phyloP scores from a whole-genome alignment of 768 basidiomycete species.

The Punctularia strigosozonata region DNA sequence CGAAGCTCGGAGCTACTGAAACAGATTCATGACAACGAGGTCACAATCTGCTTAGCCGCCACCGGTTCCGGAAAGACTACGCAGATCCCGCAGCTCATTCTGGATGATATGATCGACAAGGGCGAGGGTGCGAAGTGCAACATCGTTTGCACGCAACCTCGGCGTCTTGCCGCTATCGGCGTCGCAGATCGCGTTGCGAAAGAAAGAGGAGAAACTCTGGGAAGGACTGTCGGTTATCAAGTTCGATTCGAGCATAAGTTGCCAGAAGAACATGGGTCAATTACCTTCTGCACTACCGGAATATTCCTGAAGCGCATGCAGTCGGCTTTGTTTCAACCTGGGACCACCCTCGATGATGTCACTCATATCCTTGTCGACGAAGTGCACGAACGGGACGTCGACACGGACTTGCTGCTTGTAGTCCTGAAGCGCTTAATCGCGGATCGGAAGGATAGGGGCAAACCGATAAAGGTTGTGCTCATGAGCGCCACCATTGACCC shows the following conservation, averaged over 20 bases:
- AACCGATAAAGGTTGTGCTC: constrained; percentile 75
- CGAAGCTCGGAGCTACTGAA: constrained; percentile 54
- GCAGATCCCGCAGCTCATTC: constrained; percentile 84
- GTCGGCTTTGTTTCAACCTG: constrained; percentile 42
- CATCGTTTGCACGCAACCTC: constrained; percentile 87
- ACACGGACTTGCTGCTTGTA: constrained; percentile 82
- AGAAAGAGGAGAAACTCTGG: constrained; percentile 68
- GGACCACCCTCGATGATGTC: constrained; percentile 51
- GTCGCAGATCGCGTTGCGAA: constrained; percentile 86
- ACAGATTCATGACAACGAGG: constrained; percentile 66
- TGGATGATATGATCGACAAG: constrained; percentile 69
- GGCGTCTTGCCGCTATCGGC: constrained; percentile 83
- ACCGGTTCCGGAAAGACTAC: constrained; percentile 94
- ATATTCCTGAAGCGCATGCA: constrained; percentile 84
- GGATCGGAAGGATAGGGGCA: constrained; percentile 56
- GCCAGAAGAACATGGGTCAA: constrained; percentile 70
- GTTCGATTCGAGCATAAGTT: constrained; percentile 81
- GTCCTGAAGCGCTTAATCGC: constrained; percentile 76
- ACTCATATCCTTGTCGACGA: constrained; percentile 93
- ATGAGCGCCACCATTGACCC: constrained; percentile 98
- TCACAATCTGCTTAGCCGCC: constrained; percentile 81
- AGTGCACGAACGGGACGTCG: constrained; percentile 91
- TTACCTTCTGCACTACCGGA: constrained; percentile 91
- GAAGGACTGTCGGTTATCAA: constrained; percentile 76
- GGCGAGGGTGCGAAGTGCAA: constrained; percentile 82